Evolutionary conservation across 2,329 filamentous ascomycete species (phyloP).

Genomic region (Rutstroemia sp.): DNA sequence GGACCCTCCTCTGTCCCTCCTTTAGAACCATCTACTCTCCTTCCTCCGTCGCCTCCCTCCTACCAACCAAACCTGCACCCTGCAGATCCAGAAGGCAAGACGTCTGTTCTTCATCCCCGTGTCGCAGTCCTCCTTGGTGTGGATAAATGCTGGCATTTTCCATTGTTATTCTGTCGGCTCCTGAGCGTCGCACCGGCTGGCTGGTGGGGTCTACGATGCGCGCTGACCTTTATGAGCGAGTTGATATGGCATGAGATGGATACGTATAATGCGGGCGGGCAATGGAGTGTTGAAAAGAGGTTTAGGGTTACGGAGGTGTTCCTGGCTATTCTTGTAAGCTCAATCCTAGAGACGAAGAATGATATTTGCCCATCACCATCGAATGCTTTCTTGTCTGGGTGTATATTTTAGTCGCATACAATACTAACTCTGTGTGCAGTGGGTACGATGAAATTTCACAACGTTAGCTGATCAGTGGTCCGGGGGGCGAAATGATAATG

Average conservation of each 20-base stretch:
- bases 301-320: conserved; percentile 60
- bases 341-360: background rate
- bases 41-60: conserved; percentile 6
- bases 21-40: conserved; percentile 2
- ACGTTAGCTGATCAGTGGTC: background rate
- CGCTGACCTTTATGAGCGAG: conserved; percentile 60
- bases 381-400: background rate
- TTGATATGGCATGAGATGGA: conserved; percentile 43
- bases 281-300: conserved; percentile 40
- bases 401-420: no score
- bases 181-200: conserved; percentile 63
- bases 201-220: conserved; percentile 64
- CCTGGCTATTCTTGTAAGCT: conserved; percentile 55
- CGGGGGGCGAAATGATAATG: background rate
- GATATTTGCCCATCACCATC: background rate
- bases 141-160: conserved; percentile 63
- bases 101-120: conserved; percentile 60
- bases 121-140: conserved; percentile 73
- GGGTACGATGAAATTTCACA: background rate
- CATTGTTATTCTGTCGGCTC: conserved; percentile 65
- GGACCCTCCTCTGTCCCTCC: conserved; percentile 6
- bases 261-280: conserved; percentile 30
- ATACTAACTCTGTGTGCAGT: background rate
- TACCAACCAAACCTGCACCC: conserved; percentile 22
- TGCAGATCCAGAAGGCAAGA: conserved; percentile 19